Percentiles rank a stretch among this genome's conserved stretches.
These are phyloP conservation scores for Rhamnella rubrinervis DNA, from an alignment of 331 rosid genomes.

Conservation along the genomic window DNA sequence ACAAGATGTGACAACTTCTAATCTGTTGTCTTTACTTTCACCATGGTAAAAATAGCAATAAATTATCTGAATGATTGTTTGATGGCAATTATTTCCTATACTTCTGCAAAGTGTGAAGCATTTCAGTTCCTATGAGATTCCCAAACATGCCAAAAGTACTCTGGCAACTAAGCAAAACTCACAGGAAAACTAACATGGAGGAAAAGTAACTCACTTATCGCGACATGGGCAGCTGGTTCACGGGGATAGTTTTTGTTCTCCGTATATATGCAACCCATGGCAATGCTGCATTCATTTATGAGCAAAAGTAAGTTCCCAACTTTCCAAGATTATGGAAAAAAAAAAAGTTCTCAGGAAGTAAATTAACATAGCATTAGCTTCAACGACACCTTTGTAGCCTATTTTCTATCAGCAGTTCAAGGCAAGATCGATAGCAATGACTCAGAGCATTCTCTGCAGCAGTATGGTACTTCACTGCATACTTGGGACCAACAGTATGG, in stretches of 20 bases:
- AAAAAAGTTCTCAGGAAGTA: slow-evolving; percentile 9
- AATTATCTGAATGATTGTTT: too few relatives aligned
- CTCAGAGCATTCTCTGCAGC: slow-evolving; percentile 98
- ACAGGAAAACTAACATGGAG: not conserved
- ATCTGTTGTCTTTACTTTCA: too few relatives aligned
- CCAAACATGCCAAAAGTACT: too few relatives aligned
- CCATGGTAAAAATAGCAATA: too few relatives aligned
- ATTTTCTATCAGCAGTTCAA: slow-evolving; percentile 83
- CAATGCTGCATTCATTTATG: slow-evolving; percentile 63
- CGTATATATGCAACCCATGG: slow-evolving; percentile 86
- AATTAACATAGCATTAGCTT: slow-evolving; percentile 19
- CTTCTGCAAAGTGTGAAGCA: too few relatives aligned
- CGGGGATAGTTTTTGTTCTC: slow-evolving; percentile 95
- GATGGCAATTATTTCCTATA: too few relatives aligned
- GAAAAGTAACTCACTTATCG: slow-evolving; percentile 69
- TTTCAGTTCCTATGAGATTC: too few relatives aligned
- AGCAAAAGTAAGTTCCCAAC: slow-evolving; percentile 26
- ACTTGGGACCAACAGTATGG: slow-evolving; percentile 97
- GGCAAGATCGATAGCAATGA: slow-evolving; percentile 96
- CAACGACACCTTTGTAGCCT: slow-evolving; percentile 70
- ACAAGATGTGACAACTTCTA: too few relatives aligned
- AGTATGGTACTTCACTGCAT: slow-evolving; percentile 91
- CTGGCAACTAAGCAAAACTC: too few relatives aligned
- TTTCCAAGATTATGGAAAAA: slow-evolving; percentile 16
- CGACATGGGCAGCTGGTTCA: slow-evolving; percentile 97